Percentiles rank a stretch among this genome's conserved stretches.
These are phyloP conservation scores for Coemansia sp. DNA, from an alignment of 192 early-diverging fungal genomes.

Conservation along the genomic window DNA sequence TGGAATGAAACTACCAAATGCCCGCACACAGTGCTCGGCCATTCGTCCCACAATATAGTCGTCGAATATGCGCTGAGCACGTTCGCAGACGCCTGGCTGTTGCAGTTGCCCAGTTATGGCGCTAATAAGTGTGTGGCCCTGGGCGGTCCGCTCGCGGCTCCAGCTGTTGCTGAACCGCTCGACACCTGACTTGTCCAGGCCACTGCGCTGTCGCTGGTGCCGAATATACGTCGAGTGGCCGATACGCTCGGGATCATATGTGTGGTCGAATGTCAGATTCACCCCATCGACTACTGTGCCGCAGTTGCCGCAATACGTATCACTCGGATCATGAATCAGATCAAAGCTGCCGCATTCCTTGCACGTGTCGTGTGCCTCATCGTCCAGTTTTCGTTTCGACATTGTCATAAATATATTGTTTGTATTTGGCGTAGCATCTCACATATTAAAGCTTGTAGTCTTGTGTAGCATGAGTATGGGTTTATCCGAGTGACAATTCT, in stretches of 20 bases:
- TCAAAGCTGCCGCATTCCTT: slow-evolving; percentile 4
- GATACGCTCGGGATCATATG: slow-evolving; percentile 10
- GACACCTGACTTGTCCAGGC: neutral
- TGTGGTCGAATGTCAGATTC: slow-evolving; percentile 11
- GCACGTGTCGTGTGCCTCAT: neutral
- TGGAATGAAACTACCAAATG: slow-evolving; percentile 15
- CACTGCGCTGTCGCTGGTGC: neutral
- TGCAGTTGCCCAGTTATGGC: slow-evolving; percentile 5
- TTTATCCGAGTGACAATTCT: too few species aligned
- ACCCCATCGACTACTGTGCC: slow-evolving; percentile 26
- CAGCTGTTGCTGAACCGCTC: slow-evolving; percentile 18
- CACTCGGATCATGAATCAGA: slow-evolving; percentile 6
- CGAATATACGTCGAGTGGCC: slow-evolving; percentile 10
- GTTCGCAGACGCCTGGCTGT: slow-evolving; percentile 2
- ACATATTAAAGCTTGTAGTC: too few species aligned
- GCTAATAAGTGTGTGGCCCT: slow-evolving; percentile 1
- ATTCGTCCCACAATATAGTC: slow-evolving; percentile 7
- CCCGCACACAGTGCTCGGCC: neutral
- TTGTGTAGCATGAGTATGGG: too few species aligned
- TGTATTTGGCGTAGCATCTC: too few species aligned
- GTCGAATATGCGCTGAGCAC: slow-evolving; percentile 22
- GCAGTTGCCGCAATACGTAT: slow-evolving; percentile 38
- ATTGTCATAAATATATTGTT: neutral
- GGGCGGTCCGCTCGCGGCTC: slow-evolving; percentile 17
- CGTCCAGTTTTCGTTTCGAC: neutral